Percentiles rank a stretch among this genome's conserved stretches.
phyloP scores from a whole-genome alignment of 176 grass and related monocot genomes.

The Lolium perenne region DNA sequence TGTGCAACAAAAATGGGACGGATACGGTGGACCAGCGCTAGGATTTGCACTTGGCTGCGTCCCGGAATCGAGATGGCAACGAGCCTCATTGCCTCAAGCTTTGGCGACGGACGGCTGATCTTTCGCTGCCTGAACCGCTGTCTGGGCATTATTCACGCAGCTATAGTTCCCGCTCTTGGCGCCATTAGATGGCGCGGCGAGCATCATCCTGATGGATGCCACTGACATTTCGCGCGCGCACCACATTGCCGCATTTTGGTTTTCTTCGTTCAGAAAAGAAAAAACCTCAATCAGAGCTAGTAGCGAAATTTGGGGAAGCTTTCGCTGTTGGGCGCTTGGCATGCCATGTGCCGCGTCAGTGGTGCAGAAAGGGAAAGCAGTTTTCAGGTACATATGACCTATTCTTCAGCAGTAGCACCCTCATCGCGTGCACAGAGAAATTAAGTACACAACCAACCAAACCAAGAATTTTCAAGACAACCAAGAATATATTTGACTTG shows the following conservation, averaged over 20 bases:
- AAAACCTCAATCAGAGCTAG: neutral
- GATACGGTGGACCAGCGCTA: neutral
- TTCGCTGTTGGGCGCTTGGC: slow-evolving; percentile 33
- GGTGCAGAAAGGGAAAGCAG: slow-evolving; percentile 28
- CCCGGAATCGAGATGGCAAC: neutral
- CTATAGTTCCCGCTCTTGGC: neutral
- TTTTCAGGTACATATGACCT: slow-evolving; percentile 31
- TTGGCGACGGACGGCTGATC: neutral
- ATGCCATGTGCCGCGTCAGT: slow-evolving; percentile 46
- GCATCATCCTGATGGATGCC: neutral
- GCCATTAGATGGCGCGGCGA: slow-evolving; percentile 7
- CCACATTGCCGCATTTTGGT: neutral
- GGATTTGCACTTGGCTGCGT: slow-evolving; percentile 7
- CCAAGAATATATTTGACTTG: neutral
- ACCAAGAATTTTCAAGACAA: neutral
- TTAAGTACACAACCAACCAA: neutral
- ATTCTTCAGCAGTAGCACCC: slow-evolving; percentile 1
- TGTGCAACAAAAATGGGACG: neutral
- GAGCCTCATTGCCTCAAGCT: neutral
- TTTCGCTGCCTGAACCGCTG: neutral
- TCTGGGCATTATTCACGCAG: neutral
- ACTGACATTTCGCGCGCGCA: neutral
- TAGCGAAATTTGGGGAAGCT: slow-evolving; percentile 15
- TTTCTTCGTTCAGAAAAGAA: neutral
- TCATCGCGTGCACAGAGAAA: neutral